phyloP scores from a whole-genome alignment of 352 stramenopile genomes.

The Phytophthora fragariae region DNA sequence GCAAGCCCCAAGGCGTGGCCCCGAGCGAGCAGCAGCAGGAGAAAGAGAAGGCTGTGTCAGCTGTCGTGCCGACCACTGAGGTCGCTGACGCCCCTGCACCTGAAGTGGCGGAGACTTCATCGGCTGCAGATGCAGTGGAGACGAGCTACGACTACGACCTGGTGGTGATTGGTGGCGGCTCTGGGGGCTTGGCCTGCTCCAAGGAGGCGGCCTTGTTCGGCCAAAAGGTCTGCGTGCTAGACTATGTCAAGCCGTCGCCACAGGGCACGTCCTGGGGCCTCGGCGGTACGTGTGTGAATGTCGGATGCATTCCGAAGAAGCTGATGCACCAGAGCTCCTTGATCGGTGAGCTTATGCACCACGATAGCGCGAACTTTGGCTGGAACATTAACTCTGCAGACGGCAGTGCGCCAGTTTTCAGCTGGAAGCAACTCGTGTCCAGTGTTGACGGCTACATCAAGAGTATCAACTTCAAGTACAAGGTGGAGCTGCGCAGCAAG shows the following conservation, averaged over 20 bases:
- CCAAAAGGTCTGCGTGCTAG: constrained; percentile 95
- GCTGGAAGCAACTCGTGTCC: constrained; percentile 93
- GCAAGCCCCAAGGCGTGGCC: constrained; percentile 17
- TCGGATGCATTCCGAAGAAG: constrained; percentile 99
- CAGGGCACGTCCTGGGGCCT: constrained; percentile 92
- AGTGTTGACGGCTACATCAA: constrained; percentile 98
- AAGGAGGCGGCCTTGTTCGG: constrained; percentile 95
- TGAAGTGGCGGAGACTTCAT: not conserved
- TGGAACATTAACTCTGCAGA: constrained; percentile 56
- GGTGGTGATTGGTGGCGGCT: constrained; percentile 85
- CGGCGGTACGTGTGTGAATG: constrained; percentile 98
- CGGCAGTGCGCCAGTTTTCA: constrained; percentile 49
- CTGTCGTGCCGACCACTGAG: constrained; percentile 1
- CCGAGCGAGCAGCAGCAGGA: constrained; percentile 4
- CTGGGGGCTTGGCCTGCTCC: constrained; percentile 93
- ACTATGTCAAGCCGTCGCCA: constrained; percentile 95
- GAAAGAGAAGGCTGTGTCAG: constrained; percentile 2
- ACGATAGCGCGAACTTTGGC: constrained; percentile 90
- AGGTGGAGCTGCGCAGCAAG: constrained; percentile 96
- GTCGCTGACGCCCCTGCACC: constrained; percentile 4
- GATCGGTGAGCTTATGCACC: constrained; percentile 89
- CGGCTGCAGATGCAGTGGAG: constrained; percentile 15
- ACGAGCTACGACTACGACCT: constrained; percentile 82
- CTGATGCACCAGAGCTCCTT: constrained; percentile 97
- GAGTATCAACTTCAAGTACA: constrained; percentile 99